A percentile compares a stretch with the other conserved stretches of the same genome.
phyloP scores from a whole-genome alignment of 768 basidiomycete species.

The Omphalotus guepiniiformis region DNA sequence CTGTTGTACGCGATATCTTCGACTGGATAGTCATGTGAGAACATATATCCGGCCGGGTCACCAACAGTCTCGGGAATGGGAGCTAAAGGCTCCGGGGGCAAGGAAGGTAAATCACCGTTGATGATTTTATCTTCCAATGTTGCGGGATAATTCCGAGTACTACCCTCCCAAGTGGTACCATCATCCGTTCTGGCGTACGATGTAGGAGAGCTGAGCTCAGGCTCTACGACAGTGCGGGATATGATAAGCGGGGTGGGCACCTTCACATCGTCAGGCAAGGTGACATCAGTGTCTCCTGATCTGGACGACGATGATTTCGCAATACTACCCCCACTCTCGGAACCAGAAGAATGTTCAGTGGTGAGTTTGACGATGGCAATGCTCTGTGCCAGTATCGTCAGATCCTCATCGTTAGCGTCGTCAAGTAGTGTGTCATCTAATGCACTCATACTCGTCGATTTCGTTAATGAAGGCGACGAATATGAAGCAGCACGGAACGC shows the following conservation, averaged over 20 bases:
- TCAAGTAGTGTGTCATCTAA: constrained; percentile 33
- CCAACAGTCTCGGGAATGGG: constrained; percentile 30
- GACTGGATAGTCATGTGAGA: constrained; percentile 73
- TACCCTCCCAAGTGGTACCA: constrained; percentile 58
- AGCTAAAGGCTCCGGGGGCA: constrained; percentile 36
- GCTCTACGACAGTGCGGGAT: constrained; percentile 30
- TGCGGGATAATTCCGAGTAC: constrained; percentile 29
- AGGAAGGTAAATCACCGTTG: constrained; percentile 46
- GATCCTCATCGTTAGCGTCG: constrained; percentile 50
- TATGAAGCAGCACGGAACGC: constrained; percentile 21
- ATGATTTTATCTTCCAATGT: constrained; percentile 51
- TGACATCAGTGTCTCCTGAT: constrained; percentile 47
- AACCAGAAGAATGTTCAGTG: constrained; percentile 43
- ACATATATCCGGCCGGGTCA: constrained; percentile 49
- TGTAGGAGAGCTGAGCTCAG: constrained; percentile 47
- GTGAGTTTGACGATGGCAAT: not conserved
- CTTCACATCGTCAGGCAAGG: constrained; percentile 44
- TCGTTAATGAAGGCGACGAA: constrained; percentile 36
- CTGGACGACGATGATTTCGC: constrained; percentile 43
- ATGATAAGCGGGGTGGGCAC: constrained; percentile 28
- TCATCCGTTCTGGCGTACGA: constrained; percentile 49
- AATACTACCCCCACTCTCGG: constrained; percentile 43
- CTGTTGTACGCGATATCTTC: constrained; percentile 88
- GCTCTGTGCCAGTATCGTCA: constrained; percentile 44
- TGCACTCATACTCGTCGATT: constrained; percentile 31